Base-by-base conservation (phyloP, 2,329 filamentous ascomycete genomes). In the Zelopaecilomyces penicillatus region DNA sequence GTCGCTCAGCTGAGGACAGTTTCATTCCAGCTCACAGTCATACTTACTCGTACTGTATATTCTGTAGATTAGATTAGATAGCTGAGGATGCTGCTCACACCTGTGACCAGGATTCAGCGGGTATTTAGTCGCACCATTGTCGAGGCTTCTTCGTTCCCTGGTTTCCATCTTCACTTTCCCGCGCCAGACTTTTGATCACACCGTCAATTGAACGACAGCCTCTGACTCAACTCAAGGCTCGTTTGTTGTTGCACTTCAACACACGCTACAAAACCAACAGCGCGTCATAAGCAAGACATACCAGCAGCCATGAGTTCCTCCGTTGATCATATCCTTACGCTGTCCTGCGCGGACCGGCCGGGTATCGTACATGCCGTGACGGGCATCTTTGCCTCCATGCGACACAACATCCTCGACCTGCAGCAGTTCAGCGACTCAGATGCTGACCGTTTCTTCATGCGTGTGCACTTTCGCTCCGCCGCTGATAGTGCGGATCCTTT, bases 341-440 rank as follows among this genome's bases (percentile, higher is more conserved):
- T 93, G 50, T 88, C 85, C 43, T 91, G 87, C 68, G 85, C 87
- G 43, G 87, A 93, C 70, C 84, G 85, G 69, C 78, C 86, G 28
- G 87, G 87, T 62, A 91, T 93, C 61, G 84, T 93, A 50, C 85
- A 91, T 65, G 83, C 85, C 45, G 86, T 93, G 53, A 91, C 87
- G 6, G 85, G 82, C 50, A 74, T 91, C 55, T 77, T 93, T 51
- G 84, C 85, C 39, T 67, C 75, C 50, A 77, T 86, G 63, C 76
- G 80, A 56, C 75, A 90, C 67, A 93, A 89, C 66, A 87, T 93
- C 61, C 71, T 91, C 52, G 85, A 93, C 66, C 77, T 89, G 52
- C 86, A 89, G 67, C 87, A 93, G 67, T 93, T 87, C 71, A 85
- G 81, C 36, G 87, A 91, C 65, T 78, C 81, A 28, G 76, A 72